A percentile compares a stretch with the other conserved stretches of the same genome.
These are phyloP conservation scores for Sporopachydermia quercuum DNA, from an alignment of 805 yeast species.

Conservation along the genomic window DNA sequence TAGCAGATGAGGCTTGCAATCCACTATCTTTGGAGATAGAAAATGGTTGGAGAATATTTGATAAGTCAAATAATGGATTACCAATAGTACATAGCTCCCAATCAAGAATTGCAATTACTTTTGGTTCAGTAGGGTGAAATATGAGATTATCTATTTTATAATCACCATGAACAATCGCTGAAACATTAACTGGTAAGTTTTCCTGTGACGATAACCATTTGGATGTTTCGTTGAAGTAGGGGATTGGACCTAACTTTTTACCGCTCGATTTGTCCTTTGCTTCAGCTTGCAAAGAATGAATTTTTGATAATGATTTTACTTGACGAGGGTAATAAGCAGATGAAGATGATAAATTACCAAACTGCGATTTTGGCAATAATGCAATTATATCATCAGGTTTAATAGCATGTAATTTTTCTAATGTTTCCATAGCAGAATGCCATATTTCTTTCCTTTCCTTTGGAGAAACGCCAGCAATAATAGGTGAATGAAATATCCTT, in stretches of 20 bases:
- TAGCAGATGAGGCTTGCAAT: slow-evolving; percentile 1
- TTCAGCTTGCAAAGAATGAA: slow-evolving; percentile 24
- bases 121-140: slow-evolving; percentile 35
- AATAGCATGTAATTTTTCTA: slow-evolving; percentile 33
- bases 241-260: slow-evolving; percentile 28
- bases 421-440: slow-evolving; percentile 32
- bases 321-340: slow-evolving; percentile 38
- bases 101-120: slow-evolving; percentile 41
- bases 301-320: slow-evolving; percentile 28
- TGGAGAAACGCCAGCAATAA: slow-evolving; percentile 22
- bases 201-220: slow-evolving; percentile 22
- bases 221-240: slow-evolving; percentile 27
- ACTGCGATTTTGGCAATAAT: slow-evolving; percentile 30
- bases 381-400: slow-evolving; percentile 27
- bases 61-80: slow-evolving; percentile 47
- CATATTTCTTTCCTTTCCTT: slow-evolving; percentile 23
- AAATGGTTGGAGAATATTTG: slow-evolving; percentile 43
- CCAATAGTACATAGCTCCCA: slow-evolving; percentile 58
- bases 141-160: slow-evolving; percentile 51
- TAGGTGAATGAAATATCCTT: slow-evolving; percentile 38
- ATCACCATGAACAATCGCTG: slow-evolving; percentile 47
- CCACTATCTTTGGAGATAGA: slow-evolving; percentile 22
- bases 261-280: slow-evolving; percentile 15
- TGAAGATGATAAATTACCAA: slow-evolving; percentile 23
- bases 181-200: slow-evolving; percentile 30